phyloP scores from a whole-genome alignment of 148 eudicot species.

The Rhododendron williamsianum region DNA sequence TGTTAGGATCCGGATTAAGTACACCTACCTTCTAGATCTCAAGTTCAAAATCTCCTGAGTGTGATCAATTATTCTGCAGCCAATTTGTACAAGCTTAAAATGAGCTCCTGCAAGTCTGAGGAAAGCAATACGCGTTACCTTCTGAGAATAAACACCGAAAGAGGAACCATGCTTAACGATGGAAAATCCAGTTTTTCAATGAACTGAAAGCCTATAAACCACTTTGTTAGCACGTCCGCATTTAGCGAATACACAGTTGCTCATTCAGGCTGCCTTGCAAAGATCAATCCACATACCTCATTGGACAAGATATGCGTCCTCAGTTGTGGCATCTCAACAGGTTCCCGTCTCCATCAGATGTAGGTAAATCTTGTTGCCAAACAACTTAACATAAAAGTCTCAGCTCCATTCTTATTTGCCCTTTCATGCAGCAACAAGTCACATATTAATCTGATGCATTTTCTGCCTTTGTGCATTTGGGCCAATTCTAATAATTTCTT shows the following conservation, averaged over 20 bases:
- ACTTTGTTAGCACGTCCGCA: slow-evolving; percentile 39
- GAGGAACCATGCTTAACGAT: slow-evolving; percentile 25
- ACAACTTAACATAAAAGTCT: too few relatives aligned
- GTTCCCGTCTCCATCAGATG: slow-evolving; percentile 8
- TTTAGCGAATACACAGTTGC: slow-evolving; percentile 37
- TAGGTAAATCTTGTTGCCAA: too few relatives aligned
- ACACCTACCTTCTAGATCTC: slow-evolving; percentile 32
- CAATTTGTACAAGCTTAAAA: slow-evolving; percentile 37
- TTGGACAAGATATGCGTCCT: slow-evolving; percentile 37
- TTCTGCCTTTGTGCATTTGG: not conserved
- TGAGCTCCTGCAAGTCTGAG: slow-evolving; percentile 24
- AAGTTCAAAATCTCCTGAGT: slow-evolving; percentile 10
- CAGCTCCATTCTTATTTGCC: too few relatives aligned
- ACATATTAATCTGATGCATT: not conserved
- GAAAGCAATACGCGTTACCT: slow-evolving; percentile 45
- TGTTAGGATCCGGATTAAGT: slow-evolving; percentile 38
- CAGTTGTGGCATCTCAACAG: slow-evolving; percentile 46
- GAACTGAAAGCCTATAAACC: slow-evolving; percentile 34
- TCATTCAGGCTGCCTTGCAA: slow-evolving; percentile 39
- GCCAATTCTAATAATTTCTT: not conserved
- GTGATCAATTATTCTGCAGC: not conserved
- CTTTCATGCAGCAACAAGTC: not conserved
- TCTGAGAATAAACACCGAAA: slow-evolving; percentile 29
- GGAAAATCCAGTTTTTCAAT: slow-evolving; percentile 35
- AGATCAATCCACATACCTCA: slow-evolving; percentile 34